Conservation (phyloP, 345 rosid species). For the Euclidium syriacum region DNA sequence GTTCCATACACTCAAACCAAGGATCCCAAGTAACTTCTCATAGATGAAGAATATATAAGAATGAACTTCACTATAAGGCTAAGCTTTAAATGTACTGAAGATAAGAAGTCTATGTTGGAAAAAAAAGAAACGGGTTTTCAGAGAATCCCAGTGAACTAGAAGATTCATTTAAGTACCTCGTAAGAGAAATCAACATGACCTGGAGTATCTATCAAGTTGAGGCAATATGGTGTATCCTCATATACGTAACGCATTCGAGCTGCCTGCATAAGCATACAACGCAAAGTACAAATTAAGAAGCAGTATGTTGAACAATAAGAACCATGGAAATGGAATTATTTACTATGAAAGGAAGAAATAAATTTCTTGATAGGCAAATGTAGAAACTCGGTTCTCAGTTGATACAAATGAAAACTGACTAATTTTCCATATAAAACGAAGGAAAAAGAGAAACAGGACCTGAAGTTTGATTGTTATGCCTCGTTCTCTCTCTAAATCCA, state of each 20-base stretch:
- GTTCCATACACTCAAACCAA: not conserved
- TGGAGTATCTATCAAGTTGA: slow-evolving; percentile 94
- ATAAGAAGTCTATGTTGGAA: not conserved
- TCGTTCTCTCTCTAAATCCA: slow-evolving; percentile 98
- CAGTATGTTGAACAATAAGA: not conserved
- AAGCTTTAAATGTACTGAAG: not conserved
- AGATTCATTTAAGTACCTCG: slow-evolving; percentile 59
- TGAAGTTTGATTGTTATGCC: slow-evolving; percentile 98
- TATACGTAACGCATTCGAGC: slow-evolving; percentile 91
- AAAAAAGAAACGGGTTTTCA: not conserved
- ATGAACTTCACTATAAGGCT: not conserved
- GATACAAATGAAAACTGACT: not conserved
- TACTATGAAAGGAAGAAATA: not conserved
- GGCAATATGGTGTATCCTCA: slow-evolving; percentile 61
- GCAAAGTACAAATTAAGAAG: not conserved
- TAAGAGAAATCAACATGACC: slow-evolving; percentile 98
- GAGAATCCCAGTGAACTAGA: not conserved
- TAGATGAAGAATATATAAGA: not conserved
- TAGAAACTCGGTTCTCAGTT: not conserved
- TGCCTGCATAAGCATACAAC: slow-evolving; percentile 44
- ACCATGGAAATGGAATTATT: not conserved
- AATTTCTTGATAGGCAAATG: not conserved
- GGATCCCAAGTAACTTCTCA: not conserved
- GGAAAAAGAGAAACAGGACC: slow-evolving; percentile 28
- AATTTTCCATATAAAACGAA: not conserved